These are phyloP conservation scores for Vaccinium corymbosum DNA, from an alignment of 148 eudicot species.

Conservation along the genomic window DNA sequence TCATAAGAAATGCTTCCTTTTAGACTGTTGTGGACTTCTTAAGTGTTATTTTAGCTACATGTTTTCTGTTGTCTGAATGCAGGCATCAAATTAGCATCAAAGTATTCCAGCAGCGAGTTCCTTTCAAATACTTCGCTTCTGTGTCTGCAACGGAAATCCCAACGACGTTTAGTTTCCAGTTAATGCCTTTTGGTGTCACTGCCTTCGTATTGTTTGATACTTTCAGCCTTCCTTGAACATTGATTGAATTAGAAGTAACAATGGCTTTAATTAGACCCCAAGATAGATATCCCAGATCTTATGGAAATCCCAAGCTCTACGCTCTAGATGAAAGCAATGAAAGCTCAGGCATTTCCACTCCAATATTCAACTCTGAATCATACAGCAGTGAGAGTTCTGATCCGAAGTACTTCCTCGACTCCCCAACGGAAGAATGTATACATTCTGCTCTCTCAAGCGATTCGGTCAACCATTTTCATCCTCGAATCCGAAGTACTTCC, in stretches of 20 bases:
- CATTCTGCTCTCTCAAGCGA: constrained; percentile 29
- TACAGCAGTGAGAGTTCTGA: constrained; percentile 46
- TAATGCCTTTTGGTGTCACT: background rate
- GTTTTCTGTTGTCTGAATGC: constrained; percentile 9
- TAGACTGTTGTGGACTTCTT: background rate
- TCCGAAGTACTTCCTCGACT: constrained; percentile 55
- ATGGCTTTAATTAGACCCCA: constrained; percentile 26
- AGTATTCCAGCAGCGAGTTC: background rate
- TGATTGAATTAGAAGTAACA: constrained; percentile 6
- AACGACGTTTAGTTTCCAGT: background rate
- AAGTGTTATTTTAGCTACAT: background rate
- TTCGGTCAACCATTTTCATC: constrained; percentile 13
- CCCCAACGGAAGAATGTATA: constrained; percentile 65
- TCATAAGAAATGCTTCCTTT: background rate
- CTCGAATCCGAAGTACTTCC: background rate
- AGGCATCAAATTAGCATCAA: background rate
- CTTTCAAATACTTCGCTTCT: background rate
- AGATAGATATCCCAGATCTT: constrained; percentile 19
- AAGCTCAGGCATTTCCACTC: constrained; percentile 17
- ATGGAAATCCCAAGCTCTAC: constrained; percentile 21
- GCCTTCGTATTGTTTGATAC: background rate
- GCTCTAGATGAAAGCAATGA: constrained; percentile 15
- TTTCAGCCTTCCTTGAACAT: background rate
- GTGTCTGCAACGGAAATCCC: background rate
- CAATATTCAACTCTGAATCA: constrained; percentile 50